Conservation (phyloP, 768 basidiomycete genomes). For the Mycena galopus region DNA sequence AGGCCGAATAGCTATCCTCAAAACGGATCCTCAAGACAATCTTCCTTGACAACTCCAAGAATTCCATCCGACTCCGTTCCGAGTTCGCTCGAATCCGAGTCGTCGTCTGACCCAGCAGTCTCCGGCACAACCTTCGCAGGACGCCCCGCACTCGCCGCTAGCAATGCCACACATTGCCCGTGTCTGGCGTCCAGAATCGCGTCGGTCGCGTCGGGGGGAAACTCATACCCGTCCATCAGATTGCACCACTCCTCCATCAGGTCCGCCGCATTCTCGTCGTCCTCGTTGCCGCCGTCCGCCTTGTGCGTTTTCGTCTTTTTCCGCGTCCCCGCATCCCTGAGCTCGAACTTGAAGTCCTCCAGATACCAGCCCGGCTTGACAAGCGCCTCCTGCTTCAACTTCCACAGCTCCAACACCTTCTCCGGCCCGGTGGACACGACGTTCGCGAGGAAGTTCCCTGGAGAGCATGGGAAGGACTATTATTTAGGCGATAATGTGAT, state of each 20-base stretch:
- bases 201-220: neutral
- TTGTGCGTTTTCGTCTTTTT: neutral
- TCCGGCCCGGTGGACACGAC: constrained; percentile 15
- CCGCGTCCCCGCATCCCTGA: neutral
- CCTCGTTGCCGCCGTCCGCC: neutral
- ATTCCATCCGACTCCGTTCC: too few species aligned
- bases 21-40: too few species aligned
- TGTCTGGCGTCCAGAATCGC: neutral
- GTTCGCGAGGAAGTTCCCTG: constrained; percentile 12
- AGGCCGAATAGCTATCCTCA: too few species aligned
- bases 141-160: too few species aligned
- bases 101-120: too few species aligned
- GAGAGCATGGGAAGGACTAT: neutral
- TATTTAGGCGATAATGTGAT: neutral
- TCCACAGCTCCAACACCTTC: constrained; percentile 16
- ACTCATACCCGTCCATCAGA: neutral
- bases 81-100: too few species aligned
- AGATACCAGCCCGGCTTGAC: neutral
- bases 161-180: neutral
- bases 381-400: neutral
- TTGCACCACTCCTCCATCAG: constrained; percentile 25
- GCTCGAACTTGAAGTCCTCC: neutral
- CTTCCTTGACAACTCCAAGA: too few species aligned
- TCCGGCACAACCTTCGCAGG: too few species aligned
- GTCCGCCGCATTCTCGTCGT: neutral